Evolutionary conservation across 148 eudicot genomes (phyloP).

Genomic region (Hydrangea macrophylla): DNA sequence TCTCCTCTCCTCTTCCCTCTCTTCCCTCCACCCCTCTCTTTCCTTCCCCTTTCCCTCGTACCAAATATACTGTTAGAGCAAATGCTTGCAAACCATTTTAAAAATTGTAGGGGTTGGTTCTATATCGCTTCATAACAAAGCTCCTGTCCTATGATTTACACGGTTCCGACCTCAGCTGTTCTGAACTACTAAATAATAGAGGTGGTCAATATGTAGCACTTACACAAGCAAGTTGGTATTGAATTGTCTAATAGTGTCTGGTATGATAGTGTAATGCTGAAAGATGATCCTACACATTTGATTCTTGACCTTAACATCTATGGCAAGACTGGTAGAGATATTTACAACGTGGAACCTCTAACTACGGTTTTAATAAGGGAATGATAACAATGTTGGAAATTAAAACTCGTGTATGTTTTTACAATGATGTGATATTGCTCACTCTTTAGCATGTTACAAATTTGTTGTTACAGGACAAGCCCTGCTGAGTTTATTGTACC

Average conservation of each 20-base stretch:
- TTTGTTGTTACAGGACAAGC: conserved; percentile 64
- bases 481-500: conserved; percentile 96
- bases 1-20: neutral
- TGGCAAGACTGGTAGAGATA: neutral
- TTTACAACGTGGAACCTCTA: too few species aligned
- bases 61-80: too few species aligned
- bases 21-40: too few species aligned
- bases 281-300: too few species aligned
- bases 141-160: too few species aligned
- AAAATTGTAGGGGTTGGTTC: neutral
- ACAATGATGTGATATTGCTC: neutral
- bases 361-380: neutral
- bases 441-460: neutral
- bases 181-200: neutral
- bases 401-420: too few species aligned
- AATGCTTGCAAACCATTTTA: neutral
- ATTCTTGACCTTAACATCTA: neutral
- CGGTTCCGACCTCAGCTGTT: neutral
- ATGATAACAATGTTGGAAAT: neutral
- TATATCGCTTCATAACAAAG: too few species aligned
- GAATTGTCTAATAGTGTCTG: neutral
- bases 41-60: too few species aligned
- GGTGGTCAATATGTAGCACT: neutral
- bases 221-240: neutral
- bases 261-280: neutral